Evolutionary conservation across 371 early-diverging fungal species (phyloP).

Genomic region (Apophysomyces sp.): DNA sequence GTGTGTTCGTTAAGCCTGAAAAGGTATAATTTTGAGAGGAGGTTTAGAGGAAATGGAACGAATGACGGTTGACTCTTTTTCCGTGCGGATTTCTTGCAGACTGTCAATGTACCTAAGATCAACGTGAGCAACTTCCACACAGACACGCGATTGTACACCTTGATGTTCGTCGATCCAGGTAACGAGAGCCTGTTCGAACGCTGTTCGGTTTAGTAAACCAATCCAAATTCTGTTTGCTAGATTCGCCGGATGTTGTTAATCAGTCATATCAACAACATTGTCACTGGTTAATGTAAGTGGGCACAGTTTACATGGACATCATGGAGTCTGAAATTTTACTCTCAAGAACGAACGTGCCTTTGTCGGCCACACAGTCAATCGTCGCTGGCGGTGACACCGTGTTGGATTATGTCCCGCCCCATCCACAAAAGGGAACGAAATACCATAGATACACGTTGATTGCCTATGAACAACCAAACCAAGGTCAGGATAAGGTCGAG

Average conservation of each 20-base stretch:
- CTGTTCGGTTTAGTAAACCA: neutral
- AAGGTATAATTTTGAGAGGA: slow-evolving; percentile 25
- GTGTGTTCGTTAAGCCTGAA: slow-evolving; percentile 53
- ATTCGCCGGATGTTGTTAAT: slow-evolving; percentile 60
- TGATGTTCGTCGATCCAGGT: slow-evolving; percentile 75
- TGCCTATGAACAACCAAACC: slow-evolving; percentile 68
- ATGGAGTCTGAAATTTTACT: neutral
- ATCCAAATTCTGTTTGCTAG: slow-evolving; percentile 13
- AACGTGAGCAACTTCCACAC: slow-evolving; percentile 66
- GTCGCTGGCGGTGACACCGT: slow-evolving; percentile 54
- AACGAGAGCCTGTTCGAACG: too few relatives aligned
- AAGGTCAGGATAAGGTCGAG: slow-evolving; percentile 51
- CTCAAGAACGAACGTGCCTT: slow-evolving; percentile 60
- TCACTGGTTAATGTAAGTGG: slow-evolving; percentile 63
- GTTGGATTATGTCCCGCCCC: slow-evolving; percentile 75
- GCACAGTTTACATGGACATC: neutral
- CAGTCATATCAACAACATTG: slow-evolving; percentile 66
- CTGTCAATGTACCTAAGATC: slow-evolving; percentile 58
- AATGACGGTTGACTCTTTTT: neutral
- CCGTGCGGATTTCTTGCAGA: slow-evolving; percentile 34
- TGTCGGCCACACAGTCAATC: slow-evolving; percentile 53
- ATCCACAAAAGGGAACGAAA: slow-evolving; percentile 80
- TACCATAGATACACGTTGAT: slow-evolving; percentile 77
- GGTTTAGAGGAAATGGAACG: neutral
- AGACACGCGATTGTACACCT: slow-evolving; percentile 67